A percentile compares a stretch with the other conserved stretches of the same genome.
These are phyloP conservation scores for Saccharata proteae DNA, from an alignment of 2,329 filamentous ascomycete species.

Conservation along the genomic window DNA sequence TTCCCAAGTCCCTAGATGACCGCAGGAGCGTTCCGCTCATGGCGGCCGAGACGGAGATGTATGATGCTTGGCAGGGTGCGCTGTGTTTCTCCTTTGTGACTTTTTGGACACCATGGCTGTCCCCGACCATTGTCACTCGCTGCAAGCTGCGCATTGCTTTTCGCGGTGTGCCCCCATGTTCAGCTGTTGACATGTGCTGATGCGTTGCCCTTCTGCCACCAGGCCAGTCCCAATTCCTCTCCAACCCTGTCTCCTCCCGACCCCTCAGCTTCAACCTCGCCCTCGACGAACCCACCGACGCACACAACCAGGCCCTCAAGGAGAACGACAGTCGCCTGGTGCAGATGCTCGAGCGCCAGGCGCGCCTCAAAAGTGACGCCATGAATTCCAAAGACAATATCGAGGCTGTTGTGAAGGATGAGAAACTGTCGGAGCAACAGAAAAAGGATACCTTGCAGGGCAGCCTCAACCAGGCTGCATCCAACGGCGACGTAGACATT, in stretches of 20 bases:
- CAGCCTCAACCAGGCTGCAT: slow-evolving; percentile 85
- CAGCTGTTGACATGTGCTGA: slow-evolving; percentile 5
- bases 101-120: slow-evolving; percentile 18
- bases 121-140: slow-evolving; percentile 9
- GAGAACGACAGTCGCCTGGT: slow-evolving; percentile 82
- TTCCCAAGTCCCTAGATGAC: slow-evolving; percentile 87
- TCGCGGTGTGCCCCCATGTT: slow-evolving; percentile 1
- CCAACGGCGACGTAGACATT: slow-evolving; percentile 81
- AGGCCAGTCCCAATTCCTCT: slow-evolving; percentile 95
- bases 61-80: slow-evolving; percentile 95
- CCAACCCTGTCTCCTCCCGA: slow-evolving; percentile 71
- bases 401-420: slow-evolving; percentile 62
- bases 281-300: slow-evolving; percentile 64
- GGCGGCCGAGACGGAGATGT: slow-evolving; percentile 83
- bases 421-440: slow-evolving; percentile 60
- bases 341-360: slow-evolving; percentile 92
- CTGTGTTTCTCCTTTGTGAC: not conserved
- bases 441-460: slow-evolving; percentile 77
- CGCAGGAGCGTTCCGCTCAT: slow-evolving; percentile 58
- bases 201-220: slow-evolving; percentile 8
- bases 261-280: slow-evolving; percentile 77
- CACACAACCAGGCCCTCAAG: slow-evolving; percentile 51
- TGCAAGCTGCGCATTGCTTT: not conserved
- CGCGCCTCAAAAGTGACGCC: slow-evolving; percentile 62
- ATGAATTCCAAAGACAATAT: slow-evolving; percentile 58